These are phyloP conservation scores for Podospora australis DNA, from an alignment of 495 filamentous ascomycete species.

Conservation along the genomic window DNA sequence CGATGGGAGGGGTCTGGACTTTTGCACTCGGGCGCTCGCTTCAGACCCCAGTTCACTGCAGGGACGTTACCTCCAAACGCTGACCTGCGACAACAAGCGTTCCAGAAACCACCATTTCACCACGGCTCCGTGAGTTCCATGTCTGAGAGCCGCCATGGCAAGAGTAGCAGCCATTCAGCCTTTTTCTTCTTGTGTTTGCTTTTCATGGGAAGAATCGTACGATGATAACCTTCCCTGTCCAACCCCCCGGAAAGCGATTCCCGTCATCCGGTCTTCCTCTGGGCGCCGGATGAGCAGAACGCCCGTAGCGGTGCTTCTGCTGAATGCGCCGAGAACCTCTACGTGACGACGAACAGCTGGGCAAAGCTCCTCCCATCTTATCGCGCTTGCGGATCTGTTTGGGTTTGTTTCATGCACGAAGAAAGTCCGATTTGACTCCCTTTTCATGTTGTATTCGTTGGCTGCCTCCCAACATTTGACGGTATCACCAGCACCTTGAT, in stretches of 20 bases:
- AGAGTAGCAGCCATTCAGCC: slow-evolving; percentile 13
- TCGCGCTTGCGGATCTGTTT: background rate
- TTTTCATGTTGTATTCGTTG: slow-evolving; percentile 3
- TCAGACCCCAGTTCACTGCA: slow-evolving; percentile 1
- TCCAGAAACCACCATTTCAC: slow-evolving; percentile 20
- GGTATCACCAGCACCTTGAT: no score
- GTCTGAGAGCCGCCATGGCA: slow-evolving; percentile 24
- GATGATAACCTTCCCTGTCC: background rate
- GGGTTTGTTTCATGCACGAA: slow-evolving; percentile 11
- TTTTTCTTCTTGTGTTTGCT: slow-evolving; percentile 3
- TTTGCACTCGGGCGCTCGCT: slow-evolving; percentile 4
- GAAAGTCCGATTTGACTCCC: background rate
- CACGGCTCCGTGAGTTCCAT: slow-evolving; percentile 21
- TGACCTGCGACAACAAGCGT: slow-evolving; percentile 25
- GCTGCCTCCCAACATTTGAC: slow-evolving; percentile 8
- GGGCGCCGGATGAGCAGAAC: slow-evolving; percentile 15
- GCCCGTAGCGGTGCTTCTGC: slow-evolving; percentile 5
- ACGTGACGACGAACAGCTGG: no score
- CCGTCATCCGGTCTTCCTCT: slow-evolving; percentile 18
- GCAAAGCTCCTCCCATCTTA: background rate
- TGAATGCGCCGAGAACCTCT: slow-evolving; percentile 1
- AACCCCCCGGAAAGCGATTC: slow-evolving; percentile 3
- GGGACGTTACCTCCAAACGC: slow-evolving; percentile 16
- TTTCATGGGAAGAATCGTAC: background rate
- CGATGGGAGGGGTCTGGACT: background rate